These are phyloP conservation scores for Microdochium paspali DNA, from an alignment of 2,329 filamentous ascomycete genomes.

Conservation along the genomic window DNA sequence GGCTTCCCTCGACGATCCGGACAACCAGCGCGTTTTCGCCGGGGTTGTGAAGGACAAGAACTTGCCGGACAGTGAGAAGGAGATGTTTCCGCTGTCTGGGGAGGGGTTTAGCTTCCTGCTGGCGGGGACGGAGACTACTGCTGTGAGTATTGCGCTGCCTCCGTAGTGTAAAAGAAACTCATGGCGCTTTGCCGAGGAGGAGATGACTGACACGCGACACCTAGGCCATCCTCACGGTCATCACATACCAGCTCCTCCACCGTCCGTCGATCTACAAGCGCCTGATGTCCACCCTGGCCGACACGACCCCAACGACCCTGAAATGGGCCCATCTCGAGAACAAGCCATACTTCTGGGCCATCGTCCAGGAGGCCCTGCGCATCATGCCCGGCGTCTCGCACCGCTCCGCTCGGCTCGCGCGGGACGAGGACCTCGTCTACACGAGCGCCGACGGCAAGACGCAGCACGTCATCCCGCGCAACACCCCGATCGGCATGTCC, in stretches of 20 bases:
- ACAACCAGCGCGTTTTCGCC: slow-evolving; percentile 25
- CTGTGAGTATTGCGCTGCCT: slow-evolving; percentile 14
- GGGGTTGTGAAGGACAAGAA: slow-evolving; percentile 20
- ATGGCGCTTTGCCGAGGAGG: too few species aligned
- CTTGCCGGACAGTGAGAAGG: slow-evolving; percentile 24
- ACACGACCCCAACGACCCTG: slow-evolving; percentile 16
- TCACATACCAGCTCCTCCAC: slow-evolving; percentile 24
- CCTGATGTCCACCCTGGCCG: slow-evolving; percentile 25
- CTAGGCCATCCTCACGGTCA: slow-evolving; percentile 1
- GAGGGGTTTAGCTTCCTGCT: slow-evolving; percentile 27
- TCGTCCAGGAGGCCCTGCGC: slow-evolving; percentile 2
- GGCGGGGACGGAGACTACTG: slow-evolving; percentile 30
- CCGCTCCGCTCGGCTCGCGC: slow-evolving; percentile 1
- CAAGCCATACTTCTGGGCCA: slow-evolving; percentile 3
- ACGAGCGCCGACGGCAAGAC: not conserved
- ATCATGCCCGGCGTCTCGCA: slow-evolving; percentile 2
- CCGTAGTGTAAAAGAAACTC: too few species aligned
- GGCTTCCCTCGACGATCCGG: slow-evolving; percentile 18
- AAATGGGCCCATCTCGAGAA: slow-evolving; percentile 1
- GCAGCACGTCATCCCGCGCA: slow-evolving; percentile 7
- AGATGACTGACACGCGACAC: too few species aligned
- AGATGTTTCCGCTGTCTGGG: slow-evolving; percentile 21
- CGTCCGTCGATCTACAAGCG: slow-evolving; percentile 17
- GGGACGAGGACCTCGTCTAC: slow-evolving; percentile 2
- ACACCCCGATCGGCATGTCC: slow-evolving; percentile 22